These are phyloP conservation scores for Escallonia herrerae DNA, from an alignment of 129 eudicot species.

Conservation along the genomic window DNA sequence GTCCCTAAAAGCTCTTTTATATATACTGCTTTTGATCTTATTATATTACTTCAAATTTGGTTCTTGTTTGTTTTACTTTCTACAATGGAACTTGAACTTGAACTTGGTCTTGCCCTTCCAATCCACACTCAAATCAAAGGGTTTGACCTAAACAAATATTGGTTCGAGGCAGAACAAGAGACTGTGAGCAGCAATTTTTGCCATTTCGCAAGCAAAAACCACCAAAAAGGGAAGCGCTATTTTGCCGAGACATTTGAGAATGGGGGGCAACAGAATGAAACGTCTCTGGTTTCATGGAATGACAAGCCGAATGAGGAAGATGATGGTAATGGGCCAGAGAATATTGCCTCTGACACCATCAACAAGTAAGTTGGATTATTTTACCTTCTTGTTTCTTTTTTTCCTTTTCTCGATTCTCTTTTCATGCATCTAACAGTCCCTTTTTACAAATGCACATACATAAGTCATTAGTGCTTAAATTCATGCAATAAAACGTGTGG, in stretches of 20 bases:
- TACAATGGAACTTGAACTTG: conserved; percentile 16
- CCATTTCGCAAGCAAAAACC: neutral
- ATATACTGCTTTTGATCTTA: neutral
- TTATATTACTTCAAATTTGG: neutral
- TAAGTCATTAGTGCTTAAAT: too few species aligned
- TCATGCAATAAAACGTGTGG: too few species aligned
- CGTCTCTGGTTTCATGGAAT: conserved; percentile 23
- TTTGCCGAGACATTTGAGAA: conserved; percentile 10
- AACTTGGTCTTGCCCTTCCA: conserved; percentile 27
- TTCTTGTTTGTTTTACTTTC: neutral
- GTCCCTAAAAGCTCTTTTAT: neutral
- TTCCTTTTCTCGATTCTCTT: neutral
- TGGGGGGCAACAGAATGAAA: neutral
- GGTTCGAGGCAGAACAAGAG: neutral
- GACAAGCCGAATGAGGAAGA: conserved; percentile 20
- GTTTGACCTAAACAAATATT: conserved; percentile 8
- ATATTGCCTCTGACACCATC: neutral
- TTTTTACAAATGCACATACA: too few species aligned
- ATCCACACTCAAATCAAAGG: conserved; percentile 1
- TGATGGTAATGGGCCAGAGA: neutral
- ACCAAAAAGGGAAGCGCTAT: neutral
- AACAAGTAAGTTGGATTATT: conserved; percentile 11
- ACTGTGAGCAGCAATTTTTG: too few species aligned
- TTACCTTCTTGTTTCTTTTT: neutral
- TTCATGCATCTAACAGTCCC: too few species aligned